Evolutionary conservation across 768 basidiomycete species (phyloP).

Genomic region (Russula earlei): DNA sequence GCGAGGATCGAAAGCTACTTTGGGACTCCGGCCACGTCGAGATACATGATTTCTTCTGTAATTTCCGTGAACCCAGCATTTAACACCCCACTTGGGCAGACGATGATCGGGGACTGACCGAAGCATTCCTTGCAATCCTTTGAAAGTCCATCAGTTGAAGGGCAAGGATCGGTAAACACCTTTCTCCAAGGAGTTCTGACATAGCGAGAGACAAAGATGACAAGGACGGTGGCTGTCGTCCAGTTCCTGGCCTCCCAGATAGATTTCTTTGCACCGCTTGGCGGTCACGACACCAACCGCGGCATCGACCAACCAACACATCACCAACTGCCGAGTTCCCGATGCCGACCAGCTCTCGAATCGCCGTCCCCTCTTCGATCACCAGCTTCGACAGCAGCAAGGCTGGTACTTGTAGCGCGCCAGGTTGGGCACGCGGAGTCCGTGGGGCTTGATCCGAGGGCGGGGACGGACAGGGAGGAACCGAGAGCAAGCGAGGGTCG

Average conservation of each 20-base stretch:
- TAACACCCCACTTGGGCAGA: neutral
- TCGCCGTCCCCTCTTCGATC: too few relatives aligned
- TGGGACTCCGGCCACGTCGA: slow-evolving; percentile 17
- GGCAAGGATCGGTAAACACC: neutral
- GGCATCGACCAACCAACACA: too few relatives aligned
- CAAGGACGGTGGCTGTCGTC: neutral
- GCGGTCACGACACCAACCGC: too few relatives aligned
- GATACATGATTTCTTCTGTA: slow-evolving; percentile 16
- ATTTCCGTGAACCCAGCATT: too few relatives aligned
- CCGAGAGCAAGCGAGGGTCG: too few relatives aligned
- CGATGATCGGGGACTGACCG: neutral
- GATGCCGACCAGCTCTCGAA: too few relatives aligned
- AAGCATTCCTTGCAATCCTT: neutral
- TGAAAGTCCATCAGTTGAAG: neutral
- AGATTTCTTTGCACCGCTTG: neutral
- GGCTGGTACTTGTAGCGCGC: too few relatives aligned
- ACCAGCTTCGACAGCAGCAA: too few relatives aligned
- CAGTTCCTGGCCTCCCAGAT: neutral
- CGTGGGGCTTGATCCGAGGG: too few relatives aligned
- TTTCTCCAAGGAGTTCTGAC: slow-evolving; percentile 1
- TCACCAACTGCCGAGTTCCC: too few relatives aligned
- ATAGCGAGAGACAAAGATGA: neutral
- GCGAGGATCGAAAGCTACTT: slow-evolving; percentile 22
- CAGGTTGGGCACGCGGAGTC: too few relatives aligned
- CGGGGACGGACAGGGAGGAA: too few relatives aligned